Evolutionary conservation across 2,329 filamentous ascomycete genomes (phyloP).

Genomic region (Juglanconis juglandina): DNA sequence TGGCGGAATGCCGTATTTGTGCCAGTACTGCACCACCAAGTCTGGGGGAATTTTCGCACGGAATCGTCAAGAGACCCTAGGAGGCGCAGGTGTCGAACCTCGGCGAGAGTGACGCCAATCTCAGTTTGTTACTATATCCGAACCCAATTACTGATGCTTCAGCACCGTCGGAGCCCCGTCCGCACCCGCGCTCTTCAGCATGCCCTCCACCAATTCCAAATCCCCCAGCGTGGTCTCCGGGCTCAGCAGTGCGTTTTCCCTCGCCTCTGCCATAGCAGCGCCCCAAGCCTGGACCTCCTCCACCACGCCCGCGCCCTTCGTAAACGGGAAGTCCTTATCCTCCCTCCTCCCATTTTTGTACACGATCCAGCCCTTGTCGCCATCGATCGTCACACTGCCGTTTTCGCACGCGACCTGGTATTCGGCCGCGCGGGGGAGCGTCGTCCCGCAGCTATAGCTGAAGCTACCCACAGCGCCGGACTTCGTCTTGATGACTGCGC

Average conservation of each 20-base stretch:
- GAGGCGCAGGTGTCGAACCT: too few relatives aligned
- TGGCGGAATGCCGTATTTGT: too few relatives aligned
- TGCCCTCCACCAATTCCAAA: slow-evolving; percentile 54
- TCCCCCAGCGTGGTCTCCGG: slow-evolving; percentile 59
- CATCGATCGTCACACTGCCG: slow-evolving; percentile 51
- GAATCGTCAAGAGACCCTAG: too few relatives aligned
- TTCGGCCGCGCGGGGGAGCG: slow-evolving; percentile 45
- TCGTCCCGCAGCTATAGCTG: slow-evolving; percentile 55
- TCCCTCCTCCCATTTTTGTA: slow-evolving; percentile 24
- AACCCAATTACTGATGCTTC: slow-evolving; percentile 31
- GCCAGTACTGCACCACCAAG: too few relatives aligned
- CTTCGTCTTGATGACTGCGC: slow-evolving; percentile 52
- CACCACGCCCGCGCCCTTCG: slow-evolving; percentile 43
- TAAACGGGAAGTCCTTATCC: slow-evolving; percentile 16
- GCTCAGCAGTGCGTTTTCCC: slow-evolving; percentile 47
- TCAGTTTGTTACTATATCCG: background rate
- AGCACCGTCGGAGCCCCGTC: slow-evolving; percentile 38
- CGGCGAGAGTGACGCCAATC: too few relatives aligned
- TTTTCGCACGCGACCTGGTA: slow-evolving; percentile 57
- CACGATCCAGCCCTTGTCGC: slow-evolving; percentile 29
- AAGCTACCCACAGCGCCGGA: slow-evolving; percentile 56
- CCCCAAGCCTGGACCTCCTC: slow-evolving; percentile 62
- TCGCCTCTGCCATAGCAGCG: slow-evolving; percentile 45
- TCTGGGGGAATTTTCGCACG: too few relatives aligned
- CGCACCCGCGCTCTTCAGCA: slow-evolving; percentile 45